phyloP scores from a whole-genome alignment of 2,329 filamentous ascomycete genomes.

The Catunica adiposa region DNA sequence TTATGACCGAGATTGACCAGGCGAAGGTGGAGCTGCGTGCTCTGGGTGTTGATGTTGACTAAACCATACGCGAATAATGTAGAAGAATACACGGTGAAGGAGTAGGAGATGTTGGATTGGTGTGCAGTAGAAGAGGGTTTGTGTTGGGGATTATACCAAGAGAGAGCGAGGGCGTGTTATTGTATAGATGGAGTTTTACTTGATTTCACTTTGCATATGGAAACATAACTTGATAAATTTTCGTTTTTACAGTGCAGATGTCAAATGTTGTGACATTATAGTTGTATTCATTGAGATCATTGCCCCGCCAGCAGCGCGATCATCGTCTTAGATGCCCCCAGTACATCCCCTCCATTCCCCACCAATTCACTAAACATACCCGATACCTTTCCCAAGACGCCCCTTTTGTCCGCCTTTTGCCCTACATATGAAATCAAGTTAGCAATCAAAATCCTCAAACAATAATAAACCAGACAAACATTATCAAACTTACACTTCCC shows the following conservation, averaged over 20 bases:
- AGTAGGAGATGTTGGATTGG: neutral
- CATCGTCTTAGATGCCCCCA: conserved; percentile 40
- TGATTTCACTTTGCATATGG: too few species aligned
- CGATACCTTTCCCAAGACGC: conserved; percentile 40
- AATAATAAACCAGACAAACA: neutral
- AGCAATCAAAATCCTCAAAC: neutral
- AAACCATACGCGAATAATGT: conserved; percentile 18
- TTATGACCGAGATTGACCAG: conserved; percentile 68
- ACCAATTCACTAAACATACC: conserved; percentile 44
- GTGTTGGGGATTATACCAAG: neutral
- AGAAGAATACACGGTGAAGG: neutral
- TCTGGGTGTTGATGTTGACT: conserved; percentile 66
- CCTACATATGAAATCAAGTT: conserved; percentile 25
- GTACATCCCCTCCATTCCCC: conserved; percentile 35
- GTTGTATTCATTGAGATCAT: neutral
- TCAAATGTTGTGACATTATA: too few species aligned
- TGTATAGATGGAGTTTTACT: too few species aligned
- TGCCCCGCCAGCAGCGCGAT: conserved; percentile 34
- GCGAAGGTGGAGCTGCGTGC: conserved; percentile 57
- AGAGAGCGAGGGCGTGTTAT: too few species aligned
- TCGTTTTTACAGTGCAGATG: too few species aligned
- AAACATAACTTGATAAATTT: too few species aligned
- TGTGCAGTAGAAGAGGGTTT: neutral
- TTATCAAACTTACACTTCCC: conserved; percentile 40
- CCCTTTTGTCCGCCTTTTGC: conserved; percentile 40